A percentile compares a stretch with the other conserved stretches of the same genome.
phyloP scores from a whole-genome alignment of 2,329 filamentous ascomycete genomes.

The Raffaelea ambrosiae region DNA sequence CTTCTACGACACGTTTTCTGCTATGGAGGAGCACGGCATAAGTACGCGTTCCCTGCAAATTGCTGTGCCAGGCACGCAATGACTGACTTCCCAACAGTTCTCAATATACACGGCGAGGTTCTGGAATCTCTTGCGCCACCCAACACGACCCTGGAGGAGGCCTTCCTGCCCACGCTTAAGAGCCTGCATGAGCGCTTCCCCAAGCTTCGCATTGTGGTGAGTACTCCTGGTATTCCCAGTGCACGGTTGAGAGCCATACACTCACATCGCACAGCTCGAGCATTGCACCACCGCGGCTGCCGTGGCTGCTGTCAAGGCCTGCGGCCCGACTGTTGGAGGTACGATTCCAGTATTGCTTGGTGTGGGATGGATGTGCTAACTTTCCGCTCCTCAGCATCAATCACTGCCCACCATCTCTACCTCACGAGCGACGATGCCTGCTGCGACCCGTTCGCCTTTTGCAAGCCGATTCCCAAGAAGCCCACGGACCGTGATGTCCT shows the following conservation, averaged over 20 bases:
- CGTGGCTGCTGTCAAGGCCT: constrained; percentile 65
- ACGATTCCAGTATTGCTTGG: background rate
- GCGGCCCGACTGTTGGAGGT: constrained; percentile 65
- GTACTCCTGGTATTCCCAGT: background rate
- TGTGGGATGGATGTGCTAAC: background rate
- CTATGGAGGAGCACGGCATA: constrained; percentile 77
- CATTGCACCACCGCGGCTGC: constrained; percentile 84
- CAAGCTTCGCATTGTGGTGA: constrained; percentile 49
- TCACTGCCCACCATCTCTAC: constrained; percentile 80
- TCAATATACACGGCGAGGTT: constrained; percentile 88
- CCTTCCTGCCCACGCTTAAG: constrained; percentile 72
- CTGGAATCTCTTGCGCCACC: constrained; percentile 25
- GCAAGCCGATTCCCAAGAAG: constrained; percentile 68
- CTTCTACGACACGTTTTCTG: constrained; percentile 74
- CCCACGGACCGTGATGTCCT: constrained; percentile 65
- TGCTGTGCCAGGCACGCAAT: background rate
- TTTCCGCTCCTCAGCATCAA: constrained; percentile 47
- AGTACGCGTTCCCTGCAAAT: background rate
- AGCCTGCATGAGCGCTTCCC: constrained; percentile 70
- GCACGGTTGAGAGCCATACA: background rate
- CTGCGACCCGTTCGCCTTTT: constrained; percentile 25
- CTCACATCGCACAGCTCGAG: constrained; percentile 34
- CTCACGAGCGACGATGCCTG: constrained; percentile 30
- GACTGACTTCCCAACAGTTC: constrained; percentile 14
- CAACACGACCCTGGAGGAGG: constrained; percentile 42